Conservation (phyloP, 495 filamentous ascomycete species). For the Parachaetomium inaequale region DNA sequence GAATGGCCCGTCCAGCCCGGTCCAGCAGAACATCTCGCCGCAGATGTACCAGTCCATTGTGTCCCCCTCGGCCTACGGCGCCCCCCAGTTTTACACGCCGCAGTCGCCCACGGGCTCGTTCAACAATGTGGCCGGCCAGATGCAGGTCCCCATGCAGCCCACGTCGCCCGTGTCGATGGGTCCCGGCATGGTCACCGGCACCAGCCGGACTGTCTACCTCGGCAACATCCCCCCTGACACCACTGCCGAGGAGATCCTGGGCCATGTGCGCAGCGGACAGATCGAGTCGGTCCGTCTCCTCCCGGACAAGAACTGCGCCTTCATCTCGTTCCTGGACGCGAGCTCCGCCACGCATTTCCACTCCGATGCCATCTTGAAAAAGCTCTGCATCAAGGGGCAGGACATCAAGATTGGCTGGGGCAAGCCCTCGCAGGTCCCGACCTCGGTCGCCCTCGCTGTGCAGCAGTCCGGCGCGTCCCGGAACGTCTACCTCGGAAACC, state of each 20-base stretch:
- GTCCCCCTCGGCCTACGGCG: slow-evolving; percentile 69
- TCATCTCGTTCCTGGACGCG: slow-evolving; percentile 97
- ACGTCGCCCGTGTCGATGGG: slow-evolving; percentile 67
- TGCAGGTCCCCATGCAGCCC: slow-evolving; percentile 47
- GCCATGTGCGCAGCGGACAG: slow-evolving; percentile 94
- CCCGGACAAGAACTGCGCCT: slow-evolving; percentile 98
- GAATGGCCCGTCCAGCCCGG: slow-evolving; percentile 46
- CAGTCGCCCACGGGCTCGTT: slow-evolving; percentile 83
- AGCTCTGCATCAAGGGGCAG: slow-evolving; percentile 93
- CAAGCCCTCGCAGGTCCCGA: slow-evolving; percentile 96
- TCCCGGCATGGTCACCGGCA: slow-evolving; percentile 79
- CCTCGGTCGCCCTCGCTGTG: slow-evolving; percentile 90
- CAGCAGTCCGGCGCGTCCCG: slow-evolving; percentile 97
- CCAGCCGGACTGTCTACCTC: slow-evolving; percentile 92
- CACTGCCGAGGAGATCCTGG: slow-evolving; percentile 94
- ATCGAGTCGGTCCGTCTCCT: slow-evolving; percentile 96
- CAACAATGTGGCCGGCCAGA: slow-evolving; percentile 58
- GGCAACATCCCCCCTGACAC: slow-evolving; percentile 98
- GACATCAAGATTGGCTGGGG: slow-evolving; percentile 99
- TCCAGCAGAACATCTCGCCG: slow-evolving; percentile 58
- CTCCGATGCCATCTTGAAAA: slow-evolving; percentile 98
- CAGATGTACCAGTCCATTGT: slow-evolving; percentile 75
- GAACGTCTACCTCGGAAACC: slow-evolving; percentile 94
- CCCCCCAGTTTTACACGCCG: slow-evolving; percentile 70
- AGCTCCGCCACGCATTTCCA: slow-evolving; percentile 98